Percentiles rank a stretch among this genome's conserved stretches.
Evolutionary conservation across 2,329 filamentous ascomycete species (phyloP).

Genomic region (Claviceps paspali): DNA sequence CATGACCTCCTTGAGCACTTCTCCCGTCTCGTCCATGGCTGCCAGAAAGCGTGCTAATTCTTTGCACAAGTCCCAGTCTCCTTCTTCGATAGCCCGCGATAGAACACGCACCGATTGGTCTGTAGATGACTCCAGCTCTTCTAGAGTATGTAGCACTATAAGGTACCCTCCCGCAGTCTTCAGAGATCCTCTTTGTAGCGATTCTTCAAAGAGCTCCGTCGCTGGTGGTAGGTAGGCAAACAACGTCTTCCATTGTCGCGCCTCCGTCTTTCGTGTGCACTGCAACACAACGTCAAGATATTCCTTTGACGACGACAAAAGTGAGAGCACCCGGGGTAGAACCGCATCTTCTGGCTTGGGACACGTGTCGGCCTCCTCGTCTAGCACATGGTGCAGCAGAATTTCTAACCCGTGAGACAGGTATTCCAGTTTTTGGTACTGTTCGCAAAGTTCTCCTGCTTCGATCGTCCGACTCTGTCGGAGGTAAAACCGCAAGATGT

Average conservation of each 20-base stretch:
- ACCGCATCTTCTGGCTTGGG: conserved; percentile 48
- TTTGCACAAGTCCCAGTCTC: conserved; percentile 91
- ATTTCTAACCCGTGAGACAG: conserved; percentile 89
- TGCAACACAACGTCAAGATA: conserved; percentile 94
- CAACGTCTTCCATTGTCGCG: conserved; percentile 85
- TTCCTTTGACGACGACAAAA: conserved; percentile 57
- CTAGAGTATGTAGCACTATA: conserved; percentile 77
- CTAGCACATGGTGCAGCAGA: conserved; percentile 79
- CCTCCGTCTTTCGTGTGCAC: conserved; percentile 92
- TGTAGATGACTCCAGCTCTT: conserved; percentile 52
- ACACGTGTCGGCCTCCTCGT: conserved; percentile 74
- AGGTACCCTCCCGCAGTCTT: conserved; percentile 95
- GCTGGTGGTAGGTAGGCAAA: conserved; percentile 85
- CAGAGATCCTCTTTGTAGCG: conserved; percentile 65
- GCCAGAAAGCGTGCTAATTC: conserved; percentile 91
- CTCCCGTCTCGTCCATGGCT: conserved; percentile 75
- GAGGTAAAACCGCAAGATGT: conserved; percentile 68
- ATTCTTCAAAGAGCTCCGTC: conserved; percentile 85
- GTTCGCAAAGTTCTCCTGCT: conserved; percentile 66
- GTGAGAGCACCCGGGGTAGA: conserved; percentile 46
- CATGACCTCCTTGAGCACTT: conserved; percentile 60
- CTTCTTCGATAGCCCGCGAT: conserved; percentile 63
- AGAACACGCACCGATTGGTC: conserved; percentile 72
- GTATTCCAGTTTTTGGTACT: conserved; percentile 78
- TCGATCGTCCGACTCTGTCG: conserved; percentile 61